Evolutionary conservation across 768 basidiomycete species (phyloP).

Genomic region (Macrolepiota dolichaula): DNA sequence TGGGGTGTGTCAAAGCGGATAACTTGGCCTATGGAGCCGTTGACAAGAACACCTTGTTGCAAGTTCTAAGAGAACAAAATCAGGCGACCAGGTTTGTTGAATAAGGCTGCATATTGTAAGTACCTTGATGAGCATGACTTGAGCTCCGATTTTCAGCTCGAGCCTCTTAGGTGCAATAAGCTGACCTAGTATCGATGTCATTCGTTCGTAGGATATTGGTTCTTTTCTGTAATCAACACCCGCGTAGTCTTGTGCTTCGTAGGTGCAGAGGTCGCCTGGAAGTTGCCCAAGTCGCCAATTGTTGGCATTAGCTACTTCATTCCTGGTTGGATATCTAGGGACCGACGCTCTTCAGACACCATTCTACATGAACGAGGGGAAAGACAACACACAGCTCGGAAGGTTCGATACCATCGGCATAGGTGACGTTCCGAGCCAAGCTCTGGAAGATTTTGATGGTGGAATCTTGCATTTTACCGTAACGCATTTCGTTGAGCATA

Average conservation of each 20-base stretch:
- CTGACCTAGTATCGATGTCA: slow-evolving; percentile 47
- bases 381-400: slow-evolving; percentile 63
- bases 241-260: slow-evolving; percentile 40
- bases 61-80: slow-evolving; percentile 62
- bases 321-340: slow-evolving; percentile 62
- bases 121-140: slow-evolving; percentile 83
- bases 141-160: slow-evolving; percentile 66
- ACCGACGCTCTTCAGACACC: background rate
- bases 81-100: background rate
- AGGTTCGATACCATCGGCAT: slow-evolving; percentile 73
- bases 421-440: slow-evolving; percentile 55
- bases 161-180: slow-evolving; percentile 53
- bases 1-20: slow-evolving; percentile 38
- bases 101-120: background rate
- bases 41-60: slow-evolving; percentile 64
- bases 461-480: slow-evolving; percentile 52
- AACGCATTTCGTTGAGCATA: slow-evolving; percentile 87
- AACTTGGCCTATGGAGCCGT: slow-evolving; percentile 65
- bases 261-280: slow-evolving; percentile 32
- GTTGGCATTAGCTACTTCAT: slow-evolving; percentile 75
- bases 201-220: slow-evolving; percentile 30
- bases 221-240: slow-evolving; percentile 43
- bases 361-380: background rate
- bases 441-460: slow-evolving; percentile 46
- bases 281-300: slow-evolving; percentile 43